Evolutionary conservation across 2,329 filamentous ascomycete species (phyloP).

Genomic region (Cladosporium sp.): DNA sequence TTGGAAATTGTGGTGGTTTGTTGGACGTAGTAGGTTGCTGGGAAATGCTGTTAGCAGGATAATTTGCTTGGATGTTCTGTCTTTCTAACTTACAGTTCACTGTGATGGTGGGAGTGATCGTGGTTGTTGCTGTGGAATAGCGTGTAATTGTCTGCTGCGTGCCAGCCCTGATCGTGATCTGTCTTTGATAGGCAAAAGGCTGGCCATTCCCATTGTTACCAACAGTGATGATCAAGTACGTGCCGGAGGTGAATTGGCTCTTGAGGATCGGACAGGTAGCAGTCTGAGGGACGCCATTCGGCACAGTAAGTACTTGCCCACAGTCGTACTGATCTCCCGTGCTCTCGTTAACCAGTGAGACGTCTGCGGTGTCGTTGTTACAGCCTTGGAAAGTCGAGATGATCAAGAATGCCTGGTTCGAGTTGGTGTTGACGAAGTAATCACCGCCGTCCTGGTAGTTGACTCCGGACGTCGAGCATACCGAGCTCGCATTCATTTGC

Average conservation of each 20-base stretch:
- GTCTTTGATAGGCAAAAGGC: conserved; percentile 24
- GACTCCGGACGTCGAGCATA: conserved; percentile 29
- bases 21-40: neutral
- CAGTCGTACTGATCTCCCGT: conserved; percentile 44
- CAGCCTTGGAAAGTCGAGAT: conserved; percentile 48
- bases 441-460: conserved; percentile 46
- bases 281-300: conserved; percentile 24
- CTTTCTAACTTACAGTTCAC: neutral
- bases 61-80: neutral
- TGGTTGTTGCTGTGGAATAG: conserved; percentile 29
- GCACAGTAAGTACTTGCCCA: conserved; percentile 30
- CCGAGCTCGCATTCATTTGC: conserved; percentile 10
- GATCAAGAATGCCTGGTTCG: conserved; percentile 43
- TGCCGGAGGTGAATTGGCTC: conserved; percentile 23
- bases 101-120: neutral
- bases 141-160: conserved; percentile 36
- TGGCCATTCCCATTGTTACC: conserved; percentile 26
- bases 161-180: conserved; percentile 37
- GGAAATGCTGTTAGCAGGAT: neutral
- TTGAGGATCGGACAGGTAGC: conserved; percentile 25
- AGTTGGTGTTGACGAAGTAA: conserved; percentile 49
- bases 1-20: neutral
- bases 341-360: conserved; percentile 44
- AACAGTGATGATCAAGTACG: conserved; percentile 22
- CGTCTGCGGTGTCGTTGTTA: conserved; percentile 42